phyloP scores from a whole-genome alignment of 2,329 filamentous ascomycete genomes.

The Fusarium globosum region DNA sequence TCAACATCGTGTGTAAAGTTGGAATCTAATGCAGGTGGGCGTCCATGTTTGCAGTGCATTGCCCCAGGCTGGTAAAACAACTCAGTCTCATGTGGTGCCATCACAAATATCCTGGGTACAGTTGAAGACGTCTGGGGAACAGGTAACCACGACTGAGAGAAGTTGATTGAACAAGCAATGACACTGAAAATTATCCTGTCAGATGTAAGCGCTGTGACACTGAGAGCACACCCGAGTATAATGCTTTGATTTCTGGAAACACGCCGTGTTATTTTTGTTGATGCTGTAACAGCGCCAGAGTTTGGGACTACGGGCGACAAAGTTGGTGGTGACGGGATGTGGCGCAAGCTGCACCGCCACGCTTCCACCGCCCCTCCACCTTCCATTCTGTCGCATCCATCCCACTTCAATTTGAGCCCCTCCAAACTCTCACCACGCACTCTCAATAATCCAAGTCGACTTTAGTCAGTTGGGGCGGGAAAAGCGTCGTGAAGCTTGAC shows the following conservation, averaged over 20 bases:
- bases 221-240: background rate
- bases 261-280: background rate
- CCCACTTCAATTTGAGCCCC: conserved; percentile 41
- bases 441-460: conserved; percentile 19
- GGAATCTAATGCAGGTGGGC: background rate
- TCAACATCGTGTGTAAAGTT: too few species aligned
- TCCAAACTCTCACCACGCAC: conserved; percentile 37
- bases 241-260: background rate
- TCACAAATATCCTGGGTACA: background rate
- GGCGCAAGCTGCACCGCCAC: conserved; percentile 22
- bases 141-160: background rate
- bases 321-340: background rate
- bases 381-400: conserved; percentile 27
- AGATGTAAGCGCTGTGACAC: background rate
- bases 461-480: conserved; percentile 20
- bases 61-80: background rate
- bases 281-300: background rate
- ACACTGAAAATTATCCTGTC: background rate
- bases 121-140: background rate
- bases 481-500: conserved; percentile 13
- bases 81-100: background rate
- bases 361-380: conserved; percentile 24
- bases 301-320: background rate
- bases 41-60: background rate
- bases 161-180: background rate